Percentiles rank a stretch among this genome's conserved stretches.
Evolutionary conservation across 768 basidiomycete genomes (phyloP).

Genomic region (Podaxis sp.): DNA sequence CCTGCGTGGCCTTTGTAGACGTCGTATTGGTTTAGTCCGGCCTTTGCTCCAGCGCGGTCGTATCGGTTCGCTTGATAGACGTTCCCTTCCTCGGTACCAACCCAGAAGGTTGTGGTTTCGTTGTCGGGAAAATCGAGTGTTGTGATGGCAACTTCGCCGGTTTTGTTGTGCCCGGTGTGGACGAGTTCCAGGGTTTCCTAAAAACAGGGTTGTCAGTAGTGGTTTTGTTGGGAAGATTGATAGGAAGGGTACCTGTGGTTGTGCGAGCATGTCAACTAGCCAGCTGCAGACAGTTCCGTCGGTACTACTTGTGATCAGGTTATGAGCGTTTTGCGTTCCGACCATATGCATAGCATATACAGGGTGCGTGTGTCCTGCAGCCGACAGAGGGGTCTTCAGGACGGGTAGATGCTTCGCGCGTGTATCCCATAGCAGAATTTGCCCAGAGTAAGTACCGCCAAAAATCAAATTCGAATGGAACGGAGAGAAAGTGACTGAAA

Average conservation of each 20-base stretch:
- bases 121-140: conserved; percentile 92
- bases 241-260: conserved; percentile 72
- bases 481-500: conserved; percentile 95
- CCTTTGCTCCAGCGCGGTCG: conserved; percentile 95
- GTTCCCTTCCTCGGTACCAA: conserved; percentile 97
- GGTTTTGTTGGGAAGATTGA: neutral
- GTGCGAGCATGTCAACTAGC: conserved; percentile 98
- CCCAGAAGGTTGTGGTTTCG: conserved; percentile 96
- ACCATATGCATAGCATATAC: conserved; percentile 99
- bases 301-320: conserved; percentile 93
- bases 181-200: conserved; percentile 93
- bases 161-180: conserved; percentile 92
- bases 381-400: conserved; percentile 93
- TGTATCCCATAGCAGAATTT: conserved; percentile 98
- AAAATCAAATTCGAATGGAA: conserved; percentile 98
- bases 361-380: conserved; percentile 96
- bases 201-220: neutral
- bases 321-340: conserved; percentile 98
- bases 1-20: conserved; percentile 92
- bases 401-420: conserved; percentile 95
- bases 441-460: conserved; percentile 99
- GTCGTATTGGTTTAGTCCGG: conserved; percentile 90
- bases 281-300: conserved; percentile 98
- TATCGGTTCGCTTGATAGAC: conserved; percentile 96
- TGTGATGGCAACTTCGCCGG: conserved; percentile 94